Evolutionary conservation across 129 eudicot species (phyloP), one percentile per base, ranked within the genome.

Genomic region (Scalesia atractyloides): DNA sequence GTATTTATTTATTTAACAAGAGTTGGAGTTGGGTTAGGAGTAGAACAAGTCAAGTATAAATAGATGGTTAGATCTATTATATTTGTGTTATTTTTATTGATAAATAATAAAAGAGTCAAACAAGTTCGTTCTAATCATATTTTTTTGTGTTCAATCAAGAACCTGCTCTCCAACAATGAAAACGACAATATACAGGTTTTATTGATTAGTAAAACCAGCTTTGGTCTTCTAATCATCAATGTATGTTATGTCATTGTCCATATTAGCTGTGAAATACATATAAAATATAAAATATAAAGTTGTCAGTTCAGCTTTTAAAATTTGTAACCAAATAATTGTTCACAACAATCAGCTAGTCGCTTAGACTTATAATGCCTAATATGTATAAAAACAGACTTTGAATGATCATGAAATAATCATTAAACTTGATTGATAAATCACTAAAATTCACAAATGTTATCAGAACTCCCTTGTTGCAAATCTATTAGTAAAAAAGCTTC

Each of bases 241-340:
- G 15, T 1, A 20, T 58, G 64, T 58, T 58, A 53, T 53, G 64
- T 24, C 41, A 58, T 13, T 24, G 64, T 58, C 63, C 64, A 56
- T 58, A 24, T 12, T 58, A 58, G 64, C 64, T 58, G 64, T 24
- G 64, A 24, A 24, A 56, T 22, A 20, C 39, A 24, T 50, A n/a
- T 15, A 58, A 58, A 9, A 19, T 10, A 20, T 41, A 41, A 7
- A 20, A 57, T 57, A 20, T 20, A 22, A 57, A 20, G 36, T 22
- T 57, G 36, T 57, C 36, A 57, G 22, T 7, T 57, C 63, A 11
- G 16, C 36, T 12, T 57, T 57, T 57, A 10, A 20, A 57, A 9
- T 57, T 14, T 33, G 37, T 57, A 57, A 20, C n/a, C 62, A 20
- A 9, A 20, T 9, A 56, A 56, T 22, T 20, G 20, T 15, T 56